Conservation (phyloP, 768 basidiomycete genomes). For the Mycena venus region DNA sequence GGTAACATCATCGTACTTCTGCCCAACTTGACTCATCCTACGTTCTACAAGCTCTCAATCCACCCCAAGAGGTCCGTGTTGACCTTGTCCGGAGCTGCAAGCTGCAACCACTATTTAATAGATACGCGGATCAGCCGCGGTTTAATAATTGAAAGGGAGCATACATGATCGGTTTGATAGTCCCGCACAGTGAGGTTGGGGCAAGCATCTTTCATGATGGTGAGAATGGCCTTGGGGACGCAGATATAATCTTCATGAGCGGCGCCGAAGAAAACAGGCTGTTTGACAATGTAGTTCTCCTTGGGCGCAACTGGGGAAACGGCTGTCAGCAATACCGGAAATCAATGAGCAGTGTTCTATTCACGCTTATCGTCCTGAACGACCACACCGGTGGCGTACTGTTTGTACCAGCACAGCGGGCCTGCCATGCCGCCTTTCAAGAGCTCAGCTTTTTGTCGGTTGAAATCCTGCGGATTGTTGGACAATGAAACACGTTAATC, state of each 20-base stretch:
- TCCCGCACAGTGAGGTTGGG: constrained; percentile 48
- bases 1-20: too few relatives aligned
- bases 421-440: constrained; percentile 43
- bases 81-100: constrained; percentile 47
- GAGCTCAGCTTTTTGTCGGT: constrained; percentile 34
- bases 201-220: constrained; percentile 29
- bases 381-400: constrained; percentile 42
- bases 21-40: too few relatives aligned
- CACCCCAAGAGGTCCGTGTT: constrained; percentile 43
- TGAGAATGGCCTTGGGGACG: constrained; percentile 31
- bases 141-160: too few relatives aligned
- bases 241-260: constrained; percentile 48
- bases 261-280: constrained; percentile 53
- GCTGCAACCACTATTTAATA: constrained; percentile 51
- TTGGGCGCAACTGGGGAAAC: constrained; percentile 36
- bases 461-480: constrained; percentile 40
- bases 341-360: too few relatives aligned
- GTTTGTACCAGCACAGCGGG: constrained; percentile 51
- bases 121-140: too few relatives aligned
- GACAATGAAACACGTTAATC: not conserved
- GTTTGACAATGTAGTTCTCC: constrained; percentile 43
- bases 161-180: constrained; percentile 51
- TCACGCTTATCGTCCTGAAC: constrained; percentile 50
- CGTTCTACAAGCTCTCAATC: constrained; percentile 28
- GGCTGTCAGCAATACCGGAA: not conserved